Conservation (phyloP, 768 basidiomycete species). For the Naganishia randhawae region DNA sequence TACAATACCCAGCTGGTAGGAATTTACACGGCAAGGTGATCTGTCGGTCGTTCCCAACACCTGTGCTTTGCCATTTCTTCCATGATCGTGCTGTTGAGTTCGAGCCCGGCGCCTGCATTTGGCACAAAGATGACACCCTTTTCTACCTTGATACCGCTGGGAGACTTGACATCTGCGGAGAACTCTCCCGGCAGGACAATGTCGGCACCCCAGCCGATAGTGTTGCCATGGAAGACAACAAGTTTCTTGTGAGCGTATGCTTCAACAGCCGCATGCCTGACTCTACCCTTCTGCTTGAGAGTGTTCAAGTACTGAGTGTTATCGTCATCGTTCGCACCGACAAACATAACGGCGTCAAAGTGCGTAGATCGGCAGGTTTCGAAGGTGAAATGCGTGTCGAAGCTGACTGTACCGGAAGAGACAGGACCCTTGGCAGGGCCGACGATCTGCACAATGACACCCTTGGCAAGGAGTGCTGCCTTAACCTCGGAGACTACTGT, state of each 20-base stretch:
- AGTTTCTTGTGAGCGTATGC: conserved; percentile 82
- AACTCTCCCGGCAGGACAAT: conserved; percentile 52
- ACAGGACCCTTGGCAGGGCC: conserved; percentile 64
- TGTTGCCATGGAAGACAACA: conserved; percentile 67
- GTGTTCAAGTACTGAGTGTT: conserved; percentile 56
- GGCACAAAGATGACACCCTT: conserved; percentile 52
- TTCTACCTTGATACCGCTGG: conserved; percentile 40
- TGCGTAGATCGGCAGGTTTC: conserved; percentile 67
- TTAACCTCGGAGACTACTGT: conserved; percentile 62
- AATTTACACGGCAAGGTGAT: conserved; percentile 47
- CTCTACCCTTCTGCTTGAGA: conserved; percentile 63
- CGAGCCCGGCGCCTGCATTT: conserved; percentile 41
- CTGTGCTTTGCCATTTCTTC: conserved; percentile 52
- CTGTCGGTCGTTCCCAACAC: conserved; percentile 51
- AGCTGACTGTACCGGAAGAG: conserved; percentile 48
- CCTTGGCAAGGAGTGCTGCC: conserved; percentile 56
- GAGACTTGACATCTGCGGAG: conserved; percentile 34
- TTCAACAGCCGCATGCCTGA: conserved; percentile 77
- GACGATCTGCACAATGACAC: conserved; percentile 59
- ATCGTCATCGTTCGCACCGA: conserved; percentile 59
- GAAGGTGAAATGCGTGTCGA: conserved; percentile 64
- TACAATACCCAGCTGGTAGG: too few species aligned
- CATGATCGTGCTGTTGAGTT: conserved; percentile 48
- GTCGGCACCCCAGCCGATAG: conserved; percentile 51
- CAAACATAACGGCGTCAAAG: conserved; percentile 77